A percentile compares a stretch with the other conserved stretches of the same genome.
phyloP scores from a whole-genome alignment of 2,329 filamentous ascomycete genomes.

The Aspergillus glaucus region DNA sequence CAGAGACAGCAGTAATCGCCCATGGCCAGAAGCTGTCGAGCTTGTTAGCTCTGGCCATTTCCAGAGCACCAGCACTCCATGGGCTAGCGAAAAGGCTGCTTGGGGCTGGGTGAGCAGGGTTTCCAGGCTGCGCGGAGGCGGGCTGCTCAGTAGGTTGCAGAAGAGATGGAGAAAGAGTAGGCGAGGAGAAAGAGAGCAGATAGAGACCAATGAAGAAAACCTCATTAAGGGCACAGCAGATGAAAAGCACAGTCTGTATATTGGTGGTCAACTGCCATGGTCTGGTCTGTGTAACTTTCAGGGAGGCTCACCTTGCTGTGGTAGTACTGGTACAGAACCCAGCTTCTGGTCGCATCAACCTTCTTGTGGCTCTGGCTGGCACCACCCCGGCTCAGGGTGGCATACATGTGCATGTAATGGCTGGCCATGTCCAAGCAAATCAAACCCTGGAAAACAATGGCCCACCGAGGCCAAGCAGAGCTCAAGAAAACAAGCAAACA shows the following conservation, averaged over 20 bases:
- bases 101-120: conserved; percentile 61
- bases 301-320: conserved; percentile 74
- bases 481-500: conserved; percentile 92
- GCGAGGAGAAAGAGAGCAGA: conserved; percentile 92
- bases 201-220: conserved; percentile 98
- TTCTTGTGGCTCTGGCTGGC: conserved; percentile 82
- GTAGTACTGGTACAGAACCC: conserved; percentile 91
- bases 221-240: conserved; percentile 86
- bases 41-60: conserved; percentile 91
- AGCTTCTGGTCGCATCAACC: conserved; percentile 79
- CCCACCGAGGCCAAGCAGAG: conserved; percentile 89
- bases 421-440: conserved; percentile 90
- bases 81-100: conserved; percentile 77
- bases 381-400: conserved; percentile 81
- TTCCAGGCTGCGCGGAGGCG: conserved; percentile 56
- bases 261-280: conserved; percentile 4
- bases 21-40: conserved; percentile 70
- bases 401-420: conserved; percentile 99
- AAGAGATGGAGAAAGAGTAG: conserved; percentile 78
- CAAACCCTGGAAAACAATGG: conserved; percentile 86
- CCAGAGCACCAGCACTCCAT: conserved; percentile 85
- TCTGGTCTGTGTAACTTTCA: not conserved
- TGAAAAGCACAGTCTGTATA: conserved; percentile 74
- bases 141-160: conserved; percentile 56
- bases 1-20: conserved; percentile 73